phyloP scores from a whole-genome alignment of 2,329 filamentous ascomycete genomes.

The Simplicillium aogashimaense region DNA sequence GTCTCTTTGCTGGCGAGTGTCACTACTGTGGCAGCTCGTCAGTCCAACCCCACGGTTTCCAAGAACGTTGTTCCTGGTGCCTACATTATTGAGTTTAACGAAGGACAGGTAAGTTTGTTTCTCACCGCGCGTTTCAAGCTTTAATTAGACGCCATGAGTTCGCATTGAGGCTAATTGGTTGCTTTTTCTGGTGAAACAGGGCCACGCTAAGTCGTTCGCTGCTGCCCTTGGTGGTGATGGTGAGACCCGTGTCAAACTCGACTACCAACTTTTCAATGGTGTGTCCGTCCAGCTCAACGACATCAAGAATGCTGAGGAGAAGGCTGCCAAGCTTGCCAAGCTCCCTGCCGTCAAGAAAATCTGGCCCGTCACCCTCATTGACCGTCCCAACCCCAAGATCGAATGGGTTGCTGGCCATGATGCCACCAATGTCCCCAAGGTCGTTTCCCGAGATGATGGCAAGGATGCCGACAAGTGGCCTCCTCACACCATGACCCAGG shows the following conservation, averaged over 20 bases:
- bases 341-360: conserved; percentile 36
- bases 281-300: conserved; percentile 43
- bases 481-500: conserved; percentile 47
- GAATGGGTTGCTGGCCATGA: conserved; percentile 28
- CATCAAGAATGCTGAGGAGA: conserved; percentile 29
- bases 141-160: too few species aligned
- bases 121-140: background rate
- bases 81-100: conserved; percentile 44
- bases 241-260: conserved; percentile 34
- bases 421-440: conserved; percentile 12
- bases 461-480: conserved; percentile 27
- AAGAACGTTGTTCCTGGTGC: conserved; percentile 29
- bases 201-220: conserved; percentile 26
- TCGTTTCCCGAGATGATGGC: conserved; percentile 10
- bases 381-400: conserved; percentile 31
- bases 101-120: conserved; percentile 29
- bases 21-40: conserved; percentile 3
- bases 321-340: conserved; percentile 27
- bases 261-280: conserved; percentile 43
- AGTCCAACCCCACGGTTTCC: too few species aligned
- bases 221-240: conserved; percentile 27
- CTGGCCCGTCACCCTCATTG: conserved; percentile 36
- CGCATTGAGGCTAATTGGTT: too few species aligned
- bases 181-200: conserved; percentile 15
- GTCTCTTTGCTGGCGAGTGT: background rate